Conservation (phyloP, 768 basidiomycete genomes). For the Phanerochaete sordida region DNA sequence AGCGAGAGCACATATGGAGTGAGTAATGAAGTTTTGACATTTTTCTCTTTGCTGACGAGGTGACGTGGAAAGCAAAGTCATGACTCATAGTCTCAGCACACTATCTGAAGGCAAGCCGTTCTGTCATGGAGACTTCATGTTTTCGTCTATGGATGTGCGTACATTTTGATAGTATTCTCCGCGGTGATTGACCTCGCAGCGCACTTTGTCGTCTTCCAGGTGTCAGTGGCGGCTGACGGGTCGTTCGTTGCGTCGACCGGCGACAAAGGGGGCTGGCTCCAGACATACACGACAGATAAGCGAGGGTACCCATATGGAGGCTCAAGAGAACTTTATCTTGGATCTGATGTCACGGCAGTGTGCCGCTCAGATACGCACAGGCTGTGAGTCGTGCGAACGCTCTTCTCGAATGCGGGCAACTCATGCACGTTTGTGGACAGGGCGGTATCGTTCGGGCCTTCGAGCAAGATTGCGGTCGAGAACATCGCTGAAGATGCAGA, state of each 20-base stretch:
- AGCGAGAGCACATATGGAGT: neutral
- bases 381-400: neutral
- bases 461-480: slow-evolving; percentile 47
- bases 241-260: slow-evolving; percentile 1
- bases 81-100: neutral
- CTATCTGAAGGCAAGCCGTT: slow-evolving; percentile 7
- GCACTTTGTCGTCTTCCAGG: neutral
- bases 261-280: slow-evolving; percentile 9
- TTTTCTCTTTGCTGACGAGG: neutral
- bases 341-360: slow-evolving; percentile 7
- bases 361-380: slow-evolving; percentile 8
- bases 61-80: neutral
- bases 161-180: neutral
- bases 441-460: slow-evolving; percentile 54
- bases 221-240: neutral
- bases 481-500: slow-evolving; percentile 39
- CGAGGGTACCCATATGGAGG: neutral
- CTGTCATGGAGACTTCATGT: slow-evolving; percentile 1
- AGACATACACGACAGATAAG: slow-evolving; percentile 4
- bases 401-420: neutral
- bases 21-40: neutral
- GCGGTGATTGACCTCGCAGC: too few relatives aligned
- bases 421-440: slow-evolving; percentile 27
- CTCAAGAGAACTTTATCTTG: slow-evolving; percentile 8
- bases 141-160: neutral